Evolutionary conservation across 2,329 filamentous ascomycete species (phyloP), one percentile per base, ranked within the genome.

Genomic region (Alternaria brassicicola): DNA sequence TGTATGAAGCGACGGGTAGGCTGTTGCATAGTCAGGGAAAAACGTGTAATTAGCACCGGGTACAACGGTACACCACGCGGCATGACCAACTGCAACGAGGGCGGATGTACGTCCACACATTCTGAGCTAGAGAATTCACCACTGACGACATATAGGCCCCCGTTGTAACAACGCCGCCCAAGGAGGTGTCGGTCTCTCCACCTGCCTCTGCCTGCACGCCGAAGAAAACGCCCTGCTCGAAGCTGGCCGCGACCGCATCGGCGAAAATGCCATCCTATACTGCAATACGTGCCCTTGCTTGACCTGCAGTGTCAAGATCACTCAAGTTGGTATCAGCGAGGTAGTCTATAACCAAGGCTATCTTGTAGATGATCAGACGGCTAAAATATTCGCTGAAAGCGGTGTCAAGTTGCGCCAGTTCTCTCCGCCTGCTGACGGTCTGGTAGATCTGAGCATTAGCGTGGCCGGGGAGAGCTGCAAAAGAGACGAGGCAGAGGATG

Each of bases 1-100:
- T 99, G 95, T 82, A 99, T 99, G 95, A 97, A 98, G 80, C 86
- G 95, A 28, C 88, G 94, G 64, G 95, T 99, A 1, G 95, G 95
- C 7, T 97, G 93, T 79, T 95, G 98, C 6, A 84, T 99, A 9
- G 93, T 98, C 31, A 85, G 89, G 63, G 89, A 93, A 72, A 89
- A 88, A 70, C 87, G 93, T 67, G 95, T 99, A 63, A 91, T 98
- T 66, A 92, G 89, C 73, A 99, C 95, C 0, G 95, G 95, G 19
- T 99, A 99, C 81, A 99, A 99, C 78, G 95, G 95, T 61, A 98
- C 95, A n/a, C 93, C 95, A 10, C 85, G 94, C 21, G 89, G 93
- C 41, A 83, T 97, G 70, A 86, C 82, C 54, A 99, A 99, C 79
- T 99, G 95, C 80, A 91, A 90, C 67, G 91, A 96, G 71, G 95